These are phyloP conservation scores for Gaeumannomyces sp. DNA, from an alignment of 2,329 filamentous ascomycete genomes.

Conservation along the genomic window DNA sequence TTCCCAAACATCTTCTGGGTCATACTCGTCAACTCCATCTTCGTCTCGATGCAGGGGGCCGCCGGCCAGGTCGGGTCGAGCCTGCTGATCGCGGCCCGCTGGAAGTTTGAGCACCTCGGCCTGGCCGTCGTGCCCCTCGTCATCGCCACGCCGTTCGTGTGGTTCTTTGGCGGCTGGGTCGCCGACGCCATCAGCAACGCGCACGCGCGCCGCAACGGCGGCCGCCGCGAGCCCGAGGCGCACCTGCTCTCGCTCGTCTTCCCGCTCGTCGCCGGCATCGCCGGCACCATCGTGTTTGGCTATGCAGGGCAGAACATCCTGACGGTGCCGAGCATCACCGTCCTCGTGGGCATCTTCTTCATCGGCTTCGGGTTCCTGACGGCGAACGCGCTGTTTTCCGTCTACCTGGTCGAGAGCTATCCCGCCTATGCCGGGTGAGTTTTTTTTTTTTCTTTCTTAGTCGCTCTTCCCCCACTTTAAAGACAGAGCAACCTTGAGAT, in stretches of 20 bases:
- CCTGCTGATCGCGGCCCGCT: conserved; percentile 20
- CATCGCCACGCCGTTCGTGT: conserved; percentile 16
- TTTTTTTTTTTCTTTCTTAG: conserved; percentile 10
- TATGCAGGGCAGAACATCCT: conserved; percentile 18
- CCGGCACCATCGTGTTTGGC: conserved; percentile 20
- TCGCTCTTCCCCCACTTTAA: conserved; percentile 1
- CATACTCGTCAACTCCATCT: conserved; percentile 21
- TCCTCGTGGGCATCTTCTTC: conserved; percentile 19
- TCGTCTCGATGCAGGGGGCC: conserved; percentile 20
- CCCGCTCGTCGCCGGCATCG: conserved; percentile 18
- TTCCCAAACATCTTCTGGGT: conserved; percentile 26
- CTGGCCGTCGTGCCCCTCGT: conserved; percentile 19
- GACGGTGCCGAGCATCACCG: conserved; percentile 15
- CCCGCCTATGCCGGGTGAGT: conserved; percentile 20
- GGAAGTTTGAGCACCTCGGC: conserved; percentile 23
- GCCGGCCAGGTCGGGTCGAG: conserved; percentile 18
- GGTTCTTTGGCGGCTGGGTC: conserved; percentile 26
- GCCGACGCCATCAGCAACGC: conserved; percentile 22
- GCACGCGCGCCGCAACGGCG: conserved; percentile 17
- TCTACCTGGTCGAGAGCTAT: conserved; percentile 22
- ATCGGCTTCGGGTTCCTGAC: conserved; percentile 19
- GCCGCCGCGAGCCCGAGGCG: conserved; percentile 22
- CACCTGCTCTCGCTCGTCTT: conserved; percentile 21
- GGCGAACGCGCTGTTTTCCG: conserved; percentile 18
- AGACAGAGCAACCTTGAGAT: neutral